Evolutionary conservation across 1,139 yeast genomes (phyloP), one percentile per base, ranked within the genome.

Genomic region (Zygosaccharomyces sapae): DNA sequence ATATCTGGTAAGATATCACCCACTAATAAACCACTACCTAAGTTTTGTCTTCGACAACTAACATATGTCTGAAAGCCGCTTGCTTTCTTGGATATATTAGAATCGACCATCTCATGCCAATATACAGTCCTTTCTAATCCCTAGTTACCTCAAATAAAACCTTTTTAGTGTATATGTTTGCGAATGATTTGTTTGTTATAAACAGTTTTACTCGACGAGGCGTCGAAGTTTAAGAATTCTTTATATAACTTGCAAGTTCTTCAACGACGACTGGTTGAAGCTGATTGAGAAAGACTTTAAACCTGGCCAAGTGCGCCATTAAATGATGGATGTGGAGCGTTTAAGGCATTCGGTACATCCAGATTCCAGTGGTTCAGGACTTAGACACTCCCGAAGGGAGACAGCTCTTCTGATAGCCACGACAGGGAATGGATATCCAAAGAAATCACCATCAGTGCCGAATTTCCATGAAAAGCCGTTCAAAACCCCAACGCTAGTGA

Each of bases 381-480:
- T 25, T 25, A 12, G 25, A 34, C 24, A 8, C 25, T 37, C 29
- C n/a, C 31, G 18, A 38, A 30, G n/a, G 39, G 41, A 19, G 42
- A 36, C 36, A 19, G 45, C 25, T 22, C 25, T 24, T 18, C 45
- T 25, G 33, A 18, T 27, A 39, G 43, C 34, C 42, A 44, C 34
- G 18, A 31, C 13, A 25, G 41, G 44, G 30, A 44, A 42, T 36
- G 51, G 44, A 27, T 49, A 45, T 36, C 47, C 50, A 33, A 45
- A 49, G 35, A 55, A 55, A 44, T 62, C 66, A 12, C 65, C 66
- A 5, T 62, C 66, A 7, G 61, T 59, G 16, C 68, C 66, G 2
- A 56, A 60, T 44, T 55, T 63, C 44, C 61, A 55, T 35, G 54
- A 51, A 29, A 34, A 44, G 18, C 38, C 47, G 5, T 36, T 47